Conservation (phyloP, 1,284 basidiomycete genomes). For the Pascua sp. region DNA sequence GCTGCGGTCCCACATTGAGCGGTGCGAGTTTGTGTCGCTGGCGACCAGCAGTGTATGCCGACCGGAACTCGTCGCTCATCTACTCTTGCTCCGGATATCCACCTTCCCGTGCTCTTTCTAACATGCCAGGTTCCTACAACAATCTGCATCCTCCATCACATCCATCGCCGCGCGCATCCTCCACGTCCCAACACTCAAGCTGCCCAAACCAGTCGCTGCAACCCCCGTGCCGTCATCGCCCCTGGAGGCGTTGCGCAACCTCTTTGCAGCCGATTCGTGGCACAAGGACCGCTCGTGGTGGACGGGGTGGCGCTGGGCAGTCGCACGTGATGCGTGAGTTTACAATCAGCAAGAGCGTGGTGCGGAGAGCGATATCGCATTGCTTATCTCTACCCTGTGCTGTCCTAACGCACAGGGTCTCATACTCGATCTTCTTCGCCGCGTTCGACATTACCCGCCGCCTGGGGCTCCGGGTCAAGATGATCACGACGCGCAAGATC, state of each 20-base stretch:
- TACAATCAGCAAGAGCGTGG: background rate
- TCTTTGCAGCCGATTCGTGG: constrained; percentile 38
- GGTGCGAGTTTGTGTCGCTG: too few species aligned
- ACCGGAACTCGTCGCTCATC: too few species aligned
- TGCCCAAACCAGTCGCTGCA: background rate
- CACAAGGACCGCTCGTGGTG: constrained; percentile 39
- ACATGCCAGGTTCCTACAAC: constrained; percentile 25
- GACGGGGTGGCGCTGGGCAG: constrained; percentile 45
- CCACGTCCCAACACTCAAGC: constrained; percentile 22
- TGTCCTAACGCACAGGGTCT: constrained; percentile 22
- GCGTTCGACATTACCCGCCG: constrained; percentile 47
- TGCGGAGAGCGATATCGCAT: too few species aligned
- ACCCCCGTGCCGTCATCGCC: constrained; percentile 24
- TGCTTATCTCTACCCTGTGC: too few species aligned
- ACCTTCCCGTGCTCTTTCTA: background rate
- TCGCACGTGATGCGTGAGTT: constrained; percentile 39
- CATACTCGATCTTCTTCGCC: constrained; percentile 48
- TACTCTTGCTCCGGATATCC: too few species aligned
- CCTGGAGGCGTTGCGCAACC: constrained; percentile 32
- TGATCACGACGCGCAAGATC: background rate
- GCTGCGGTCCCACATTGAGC: too few species aligned
- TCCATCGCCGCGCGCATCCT: constrained; percentile 20
- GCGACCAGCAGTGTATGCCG: too few species aligned
- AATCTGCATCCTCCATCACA: constrained; percentile 30
- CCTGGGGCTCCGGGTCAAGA: constrained; percentile 41